A percentile compares a stretch with the other conserved stretches of the same genome.
phyloP scores from a whole-genome alignment of 2,329 filamentous ascomycete species.

The Pyrenochaeta sp. region DNA sequence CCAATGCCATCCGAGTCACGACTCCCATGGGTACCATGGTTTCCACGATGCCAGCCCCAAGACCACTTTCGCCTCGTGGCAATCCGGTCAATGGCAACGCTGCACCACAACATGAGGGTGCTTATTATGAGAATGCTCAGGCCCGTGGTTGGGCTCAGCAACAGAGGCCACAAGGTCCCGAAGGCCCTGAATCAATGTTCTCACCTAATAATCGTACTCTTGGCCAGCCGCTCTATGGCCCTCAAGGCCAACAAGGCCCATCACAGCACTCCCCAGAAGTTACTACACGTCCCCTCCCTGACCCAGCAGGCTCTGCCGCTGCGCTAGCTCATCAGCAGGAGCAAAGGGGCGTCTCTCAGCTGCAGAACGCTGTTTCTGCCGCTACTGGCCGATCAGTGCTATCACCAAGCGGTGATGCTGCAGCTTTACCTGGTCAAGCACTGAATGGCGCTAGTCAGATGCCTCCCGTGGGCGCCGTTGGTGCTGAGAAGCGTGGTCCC shows the following conservation, averaged over 20 bases:
- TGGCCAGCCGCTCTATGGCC: conserved; percentile 48
- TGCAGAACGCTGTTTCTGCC: conserved; percentile 70
- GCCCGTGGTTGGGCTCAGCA: conserved; percentile 51
- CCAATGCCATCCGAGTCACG: conserved; percentile 94
- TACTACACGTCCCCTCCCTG: conserved; percentile 46
- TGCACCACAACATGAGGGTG: conserved; percentile 52
- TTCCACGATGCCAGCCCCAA: conserved; percentile 74
- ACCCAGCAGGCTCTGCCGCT: conserved; percentile 51
- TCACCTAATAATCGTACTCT: conserved; percentile 55
- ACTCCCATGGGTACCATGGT: conserved; percentile 98
- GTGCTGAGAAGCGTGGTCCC: conserved; percentile 81
- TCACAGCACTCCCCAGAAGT: conserved; percentile 48
- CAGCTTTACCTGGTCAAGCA: conserved; percentile 61
- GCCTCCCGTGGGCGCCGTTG: conserved; percentile 62
- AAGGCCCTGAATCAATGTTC: conserved; percentile 49
- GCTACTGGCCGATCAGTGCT: conserved; percentile 63
- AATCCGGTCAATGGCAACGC: conserved; percentile 62
- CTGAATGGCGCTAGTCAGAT: conserved; percentile 68
- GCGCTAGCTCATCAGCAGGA: conserved; percentile 66
- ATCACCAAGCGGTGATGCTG: conserved; percentile 56
- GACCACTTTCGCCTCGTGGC: conserved; percentile 57
- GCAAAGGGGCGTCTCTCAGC: conserved; percentile 69
- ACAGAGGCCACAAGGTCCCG: conserved; percentile 35
- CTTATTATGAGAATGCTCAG: conserved; percentile 46
- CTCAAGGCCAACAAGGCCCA: conserved; percentile 41